These are phyloP conservation scores for Galeopsis tetrahit DNA, from an alignment of 257 asterid genomes.

Conservation along the genomic window DNA sequence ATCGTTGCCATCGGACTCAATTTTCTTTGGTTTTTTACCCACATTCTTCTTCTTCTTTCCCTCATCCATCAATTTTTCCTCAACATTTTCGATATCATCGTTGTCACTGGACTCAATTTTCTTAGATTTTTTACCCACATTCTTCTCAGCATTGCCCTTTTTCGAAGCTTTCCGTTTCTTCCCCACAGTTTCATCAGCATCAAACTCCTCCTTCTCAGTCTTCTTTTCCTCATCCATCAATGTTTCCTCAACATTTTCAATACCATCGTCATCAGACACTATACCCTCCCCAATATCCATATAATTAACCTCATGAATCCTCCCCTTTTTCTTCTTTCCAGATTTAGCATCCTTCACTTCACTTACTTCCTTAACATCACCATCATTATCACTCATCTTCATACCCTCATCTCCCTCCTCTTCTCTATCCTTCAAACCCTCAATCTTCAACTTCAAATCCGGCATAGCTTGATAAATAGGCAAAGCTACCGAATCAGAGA, in stretches of 20 bases:
- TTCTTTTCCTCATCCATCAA: constrained; percentile 18
- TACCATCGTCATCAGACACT: constrained; percentile 25
- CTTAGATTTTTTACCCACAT: constrained; percentile 35
- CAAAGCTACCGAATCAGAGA: constrained; percentile 71
- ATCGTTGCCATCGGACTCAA: no score
- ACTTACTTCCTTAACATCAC: constrained; percentile 44
- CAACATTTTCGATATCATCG: no score
- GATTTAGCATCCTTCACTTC: constrained; percentile 34
- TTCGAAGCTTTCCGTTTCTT: background rate
- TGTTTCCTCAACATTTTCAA: constrained; percentile 31
- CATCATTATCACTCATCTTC: constrained; percentile 39
- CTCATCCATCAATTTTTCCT: no score
- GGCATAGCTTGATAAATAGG: constrained; percentile 89
- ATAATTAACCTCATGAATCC: constrained; percentile 76
- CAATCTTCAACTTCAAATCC: constrained; percentile 70
- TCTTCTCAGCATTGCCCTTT: constrained; percentile 2
- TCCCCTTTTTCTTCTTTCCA: constrained; percentile 64
- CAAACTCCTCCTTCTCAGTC: constrained; percentile 9
- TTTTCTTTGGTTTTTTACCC: constrained; percentile 36
- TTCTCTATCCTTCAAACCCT: constrained; percentile 47
- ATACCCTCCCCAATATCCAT: constrained; percentile 72
- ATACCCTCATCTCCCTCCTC: constrained; percentile 26
- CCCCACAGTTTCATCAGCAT: background rate
- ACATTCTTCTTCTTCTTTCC: background rate
- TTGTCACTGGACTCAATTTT: background rate